Evolutionary conservation across 2,329 filamentous ascomycete species (phyloP), one percentile per base, ranked within the genome.

Genomic region (Fusarium oxysporum): DNA sequence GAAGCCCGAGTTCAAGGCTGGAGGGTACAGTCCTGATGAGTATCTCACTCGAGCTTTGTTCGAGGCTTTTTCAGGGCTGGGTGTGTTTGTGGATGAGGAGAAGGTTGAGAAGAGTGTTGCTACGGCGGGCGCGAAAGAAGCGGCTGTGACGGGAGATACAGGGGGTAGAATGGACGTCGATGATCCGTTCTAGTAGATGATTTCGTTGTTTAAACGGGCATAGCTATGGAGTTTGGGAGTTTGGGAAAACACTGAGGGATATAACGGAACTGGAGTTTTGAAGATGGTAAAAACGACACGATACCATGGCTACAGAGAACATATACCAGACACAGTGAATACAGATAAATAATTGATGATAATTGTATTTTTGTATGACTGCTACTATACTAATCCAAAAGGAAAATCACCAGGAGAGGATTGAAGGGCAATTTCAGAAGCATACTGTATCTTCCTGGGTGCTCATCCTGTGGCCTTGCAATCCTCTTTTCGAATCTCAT

Each of bases 11-110:
- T 90, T 92, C 78, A 84, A 88, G 57, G 93, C 93, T 21, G 95
- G 95, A 37, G 97, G 96, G 0, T 98, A 97, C 82, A 91, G 92
- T 77, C 85, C 96, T 47, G 86, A 89, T 38, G 95, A 97, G 79
- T 98, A 96, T 79, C 93, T 94, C 77, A 87, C 91, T 12, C 87
- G 95, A 30, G 92, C 93, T 30, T 84, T 99, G 79, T 93, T 94
- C 68, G 95, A 98, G 79, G 95, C 96, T 0, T 98, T 98, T 82
- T 91, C 93, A 0, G 96, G 97, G 0, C 82, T 99, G 68, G 94
- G 93, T 1, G 93, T 97, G 45, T 97, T 97, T 76, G 86, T 99
- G 45, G 92, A 89, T 40, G 94, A 98, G 50, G 95, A 97, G 78
- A 89, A 89, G 81, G 76, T 79, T 5, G 83, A 85, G 48, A 80